phyloP scores from a whole-genome alignment of 768 basidiomycete species.

The Lactarius tabidus region DNA sequence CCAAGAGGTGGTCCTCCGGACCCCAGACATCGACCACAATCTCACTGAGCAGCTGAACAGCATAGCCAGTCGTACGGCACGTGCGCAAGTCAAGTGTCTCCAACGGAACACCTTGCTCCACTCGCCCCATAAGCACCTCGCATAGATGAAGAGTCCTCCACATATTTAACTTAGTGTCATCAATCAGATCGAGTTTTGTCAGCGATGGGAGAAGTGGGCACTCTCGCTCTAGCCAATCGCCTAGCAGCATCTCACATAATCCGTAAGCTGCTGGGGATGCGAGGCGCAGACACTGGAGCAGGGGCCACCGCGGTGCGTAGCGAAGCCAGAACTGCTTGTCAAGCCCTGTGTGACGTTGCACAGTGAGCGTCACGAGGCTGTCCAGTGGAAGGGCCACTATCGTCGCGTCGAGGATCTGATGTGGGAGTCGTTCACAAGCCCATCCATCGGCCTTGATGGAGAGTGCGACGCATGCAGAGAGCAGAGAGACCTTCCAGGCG shows the following conservation, averaged over 20 bases:
- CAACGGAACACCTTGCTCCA: slow-evolving; percentile 2
- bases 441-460: no score
- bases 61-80: background rate
- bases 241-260: background rate
- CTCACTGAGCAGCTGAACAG: background rate
- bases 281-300: background rate
- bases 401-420: background rate
- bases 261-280: background rate
- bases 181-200: background rate
- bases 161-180: background rate
- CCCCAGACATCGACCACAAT: slow-evolving; percentile 7
- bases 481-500: no score
- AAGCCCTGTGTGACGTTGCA: background rate
- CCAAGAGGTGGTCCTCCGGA: background rate
- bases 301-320: background rate
- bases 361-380: background rate
- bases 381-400: background rate
- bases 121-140: slow-evolving; percentile 1
- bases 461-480: background rate
- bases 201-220: background rate
- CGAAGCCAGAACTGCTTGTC: background rate
- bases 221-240: background rate
- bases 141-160: background rate
- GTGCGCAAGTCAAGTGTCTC: slow-evolving; percentile 3
- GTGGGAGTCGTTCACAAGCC: background rate